A percentile compares a stretch with the other conserved stretches of the same genome.
Conservation (phyloP, 805 yeast species). For the Yamadazyma scolyti region DNA sequence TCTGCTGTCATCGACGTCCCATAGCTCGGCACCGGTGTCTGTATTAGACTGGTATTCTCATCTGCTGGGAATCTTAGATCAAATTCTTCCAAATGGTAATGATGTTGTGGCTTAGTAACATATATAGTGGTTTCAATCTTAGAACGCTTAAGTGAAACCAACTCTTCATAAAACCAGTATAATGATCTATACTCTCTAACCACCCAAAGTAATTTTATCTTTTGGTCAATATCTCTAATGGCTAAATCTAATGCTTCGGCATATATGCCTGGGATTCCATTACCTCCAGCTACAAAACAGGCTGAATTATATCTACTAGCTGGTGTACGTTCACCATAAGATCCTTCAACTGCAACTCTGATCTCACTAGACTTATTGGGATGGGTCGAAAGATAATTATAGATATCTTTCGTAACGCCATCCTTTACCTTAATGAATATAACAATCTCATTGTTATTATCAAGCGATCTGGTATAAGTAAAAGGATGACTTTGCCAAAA, state of each 20-base stretch:
- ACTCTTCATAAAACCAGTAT: conserved; percentile 46
- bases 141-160: conserved; percentile 20
- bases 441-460: conserved; percentile 17
- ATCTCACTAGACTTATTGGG: conserved; percentile 17
- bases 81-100: conserved; percentile 29
- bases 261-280: conserved; percentile 39
- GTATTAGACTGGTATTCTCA: conserved; percentile 4
- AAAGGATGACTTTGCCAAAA: conserved; percentile 73
- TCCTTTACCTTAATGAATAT: conserved; percentile 31
- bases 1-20: conserved; percentile 1
- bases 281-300: conserved; percentile 38
- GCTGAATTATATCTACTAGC: conserved; percentile 24
- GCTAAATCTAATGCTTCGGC: conserved; percentile 26
- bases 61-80: conserved; percentile 8
- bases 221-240: conserved; percentile 8
- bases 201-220: conserved; percentile 58
- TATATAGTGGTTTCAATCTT: conserved; percentile 24
- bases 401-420: conserved; percentile 26
- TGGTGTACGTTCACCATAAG: conserved; percentile 34
- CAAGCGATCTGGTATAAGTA: conserved; percentile 32
- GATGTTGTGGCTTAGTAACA: conserved; percentile 22
- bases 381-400: conserved; percentile 15
- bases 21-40: conserved; percentile 1
- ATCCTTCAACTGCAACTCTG: conserved; percentile 35
- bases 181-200: conserved; percentile 52